Evolutionary conservation across 2,329 filamentous ascomycete genomes (phyloP), one percentile per base, ranked within the genome.

Genomic region (Furcasterigmium sp.): DNA sequence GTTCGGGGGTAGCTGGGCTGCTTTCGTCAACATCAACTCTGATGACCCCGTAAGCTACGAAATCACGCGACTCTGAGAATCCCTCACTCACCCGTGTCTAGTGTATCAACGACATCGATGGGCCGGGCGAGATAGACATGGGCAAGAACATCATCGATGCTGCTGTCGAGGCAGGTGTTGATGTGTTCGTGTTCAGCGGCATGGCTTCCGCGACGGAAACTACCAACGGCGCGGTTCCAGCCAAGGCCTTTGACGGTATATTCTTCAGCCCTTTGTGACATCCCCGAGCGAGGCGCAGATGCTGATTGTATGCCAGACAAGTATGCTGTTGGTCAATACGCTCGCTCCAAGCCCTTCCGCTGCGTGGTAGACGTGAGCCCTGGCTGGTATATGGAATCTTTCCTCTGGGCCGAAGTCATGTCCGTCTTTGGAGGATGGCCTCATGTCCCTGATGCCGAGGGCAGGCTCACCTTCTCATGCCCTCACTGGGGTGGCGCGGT

Each of bases 341-440:
- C 64, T 13, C 55, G 57, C 19, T 46, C 45, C 2, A 58, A 52
- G 18, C 45, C 46, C 1, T 71, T 72, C 46, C 52, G 62, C 25
- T 58, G 57, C 17, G 57, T 64, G 34, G 57, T 55, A 35, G 54
- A 62, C 36, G 59, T 67, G 35, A 58, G 57, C 25, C 53, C 66
- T 1, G 66, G 61, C 2, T 71, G 64, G 65, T 72, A 65, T 46
- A 52, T 68, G 39, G 68, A 72, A 42, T 67, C 69, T 8, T 38
- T 37, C 34, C 28, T 43, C 15, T 37, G 34, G 34, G 48, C 56
- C 13, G 60, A 68, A 14, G 18, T 63, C 2, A 61, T 62, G 1
- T 54, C 57, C 2, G 17, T 43, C 34, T 43, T 43, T n/a, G 41
- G 41, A 32, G 69, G 69, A 1, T 70, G 70, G 30, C 68, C 68